Evolutionary conservation across 176 grass and related monocot species (phyloP).

Genomic region (Saccharum spontaneum): DNA sequence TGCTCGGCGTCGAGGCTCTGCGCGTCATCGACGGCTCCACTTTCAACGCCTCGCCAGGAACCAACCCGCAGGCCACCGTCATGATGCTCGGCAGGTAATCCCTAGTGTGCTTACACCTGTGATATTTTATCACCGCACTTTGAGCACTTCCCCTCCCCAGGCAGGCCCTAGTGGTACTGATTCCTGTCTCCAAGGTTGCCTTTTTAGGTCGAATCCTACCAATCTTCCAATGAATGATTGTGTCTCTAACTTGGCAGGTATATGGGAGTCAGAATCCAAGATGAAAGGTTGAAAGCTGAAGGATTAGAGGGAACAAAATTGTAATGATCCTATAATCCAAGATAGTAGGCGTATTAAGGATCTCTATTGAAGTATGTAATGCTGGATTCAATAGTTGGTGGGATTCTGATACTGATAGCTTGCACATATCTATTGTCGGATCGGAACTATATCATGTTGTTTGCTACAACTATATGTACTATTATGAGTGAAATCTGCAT

Average conservation of each 20-base stretch:
- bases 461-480: background rate
- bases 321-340: conserved; percentile 1
- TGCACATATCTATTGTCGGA: background rate
- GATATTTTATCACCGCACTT: conserved; percentile 15
- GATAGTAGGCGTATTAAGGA: background rate
- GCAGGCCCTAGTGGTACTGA: conserved; percentile 39
- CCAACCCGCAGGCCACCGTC: conserved; percentile 87
- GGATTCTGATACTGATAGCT: background rate
- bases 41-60: conserved; percentile 77
- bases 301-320: background rate
- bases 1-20: conserved; percentile 61
- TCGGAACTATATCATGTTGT: background rate
- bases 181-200: conserved; percentile 9
- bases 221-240: conserved; percentile 12
- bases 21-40: conserved; percentile 85
- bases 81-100: conserved; percentile 93
- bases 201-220: conserved; percentile 36
- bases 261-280: conserved; percentile 72
- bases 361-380: conserved; percentile 6
- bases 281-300: conserved; percentile 45
- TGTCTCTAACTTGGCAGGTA: conserved; percentile 58
- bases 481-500: background rate
- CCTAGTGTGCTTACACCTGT: background rate
- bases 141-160: conserved; percentile 39
- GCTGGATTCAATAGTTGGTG: background rate